Evolutionary conservation across 805 yeast genomes (phyloP).

Genomic region (Zygotorulaspora sp.): DNA sequence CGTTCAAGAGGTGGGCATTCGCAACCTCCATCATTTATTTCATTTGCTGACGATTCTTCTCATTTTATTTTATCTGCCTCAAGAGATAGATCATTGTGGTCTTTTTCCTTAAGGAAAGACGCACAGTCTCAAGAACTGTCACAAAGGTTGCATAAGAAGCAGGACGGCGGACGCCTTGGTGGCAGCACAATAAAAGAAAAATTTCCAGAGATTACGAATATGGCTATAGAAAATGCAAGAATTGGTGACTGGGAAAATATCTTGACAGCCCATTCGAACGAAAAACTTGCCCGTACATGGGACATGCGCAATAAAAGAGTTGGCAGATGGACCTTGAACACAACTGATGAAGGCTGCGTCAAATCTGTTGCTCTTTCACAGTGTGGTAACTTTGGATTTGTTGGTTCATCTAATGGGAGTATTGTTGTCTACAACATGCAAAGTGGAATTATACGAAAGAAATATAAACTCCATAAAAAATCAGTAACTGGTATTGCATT

Average conservation of each 20-base stretch:
- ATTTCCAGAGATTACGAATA: slow-evolving; percentile 66
- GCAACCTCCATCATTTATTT: slow-evolving; percentile 73
- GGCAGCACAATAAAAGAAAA: slow-evolving; percentile 63
- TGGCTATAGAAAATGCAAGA: slow-evolving; percentile 70
- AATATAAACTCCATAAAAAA: slow-evolving; percentile 64
- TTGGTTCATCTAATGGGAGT: slow-evolving; percentile 84
- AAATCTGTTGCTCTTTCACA: slow-evolving; percentile 75
- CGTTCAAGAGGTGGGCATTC: slow-evolving; percentile 98
- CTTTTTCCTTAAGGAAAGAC: slow-evolving; percentile 87
- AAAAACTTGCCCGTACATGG: slow-evolving; percentile 87
- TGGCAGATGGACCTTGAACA: slow-evolving; percentile 64
- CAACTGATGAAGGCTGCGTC: slow-evolving; percentile 74
- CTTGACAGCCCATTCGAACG: slow-evolving; percentile 82
- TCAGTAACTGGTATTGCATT: slow-evolving; percentile 84
- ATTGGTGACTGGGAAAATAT: slow-evolving; percentile 93
- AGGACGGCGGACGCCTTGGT: slow-evolving; percentile 47
- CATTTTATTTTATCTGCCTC: slow-evolving; percentile 87
- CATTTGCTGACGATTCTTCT: slow-evolving; percentile 73
- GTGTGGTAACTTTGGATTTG: slow-evolving; percentile 92
- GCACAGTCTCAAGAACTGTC: slow-evolving; percentile 94
- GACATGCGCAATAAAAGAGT: slow-evolving; percentile 70
- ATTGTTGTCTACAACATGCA: slow-evolving; percentile 86
- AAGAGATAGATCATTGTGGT: slow-evolving; percentile 82
- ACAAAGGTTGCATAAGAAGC: slow-evolving; percentile 53
- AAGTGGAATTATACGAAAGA: slow-evolving; percentile 77